These are phyloP conservation scores for Exophiala calicioides DNA, from an alignment of 2,329 filamentous ascomycete genomes.

Conservation along the genomic window DNA sequence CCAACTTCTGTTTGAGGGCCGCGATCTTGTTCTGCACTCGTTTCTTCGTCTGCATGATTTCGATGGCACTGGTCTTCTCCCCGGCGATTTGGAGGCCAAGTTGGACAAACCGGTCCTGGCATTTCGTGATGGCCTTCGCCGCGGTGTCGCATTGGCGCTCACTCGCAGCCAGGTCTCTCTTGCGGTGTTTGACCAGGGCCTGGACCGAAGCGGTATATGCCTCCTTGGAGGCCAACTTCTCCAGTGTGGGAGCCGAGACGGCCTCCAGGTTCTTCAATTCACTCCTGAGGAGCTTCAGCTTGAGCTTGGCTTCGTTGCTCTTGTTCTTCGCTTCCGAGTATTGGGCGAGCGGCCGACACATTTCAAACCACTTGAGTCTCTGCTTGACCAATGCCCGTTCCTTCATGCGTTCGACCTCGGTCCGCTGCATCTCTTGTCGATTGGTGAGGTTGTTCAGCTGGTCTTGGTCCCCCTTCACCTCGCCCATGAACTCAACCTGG, in stretches of 20 bases:
- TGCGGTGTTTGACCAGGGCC: constrained; percentile 52
- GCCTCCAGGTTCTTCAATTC: constrained; percentile 63
- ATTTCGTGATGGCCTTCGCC: constrained; percentile 45
- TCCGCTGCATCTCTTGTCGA: constrained; percentile 72
- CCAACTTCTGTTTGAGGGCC: constrained; percentile 62
- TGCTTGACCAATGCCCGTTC: constrained; percentile 71
- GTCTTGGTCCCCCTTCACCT: constrained; percentile 62
- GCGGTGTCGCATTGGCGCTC: constrained; percentile 30
- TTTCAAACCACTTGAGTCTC: constrained; percentile 65
- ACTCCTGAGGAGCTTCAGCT: constrained; percentile 55
- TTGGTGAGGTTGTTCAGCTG: constrained; percentile 67
- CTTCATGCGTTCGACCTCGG: constrained; percentile 78
- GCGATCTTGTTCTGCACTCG: constrained; percentile 60
- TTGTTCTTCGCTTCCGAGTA: constrained; percentile 60
- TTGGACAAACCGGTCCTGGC: constrained; percentile 40
- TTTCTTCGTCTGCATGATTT: constrained; percentile 55
- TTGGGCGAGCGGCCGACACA: constrained; percentile 64
- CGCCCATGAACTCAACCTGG: constrained; percentile 64
- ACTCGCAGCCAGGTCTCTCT: constrained; percentile 51
- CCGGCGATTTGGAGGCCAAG: constrained; percentile 48
- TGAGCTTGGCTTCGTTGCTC: constrained; percentile 56
- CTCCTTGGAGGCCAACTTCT: constrained; percentile 69
- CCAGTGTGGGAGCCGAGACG: constrained; percentile 66
- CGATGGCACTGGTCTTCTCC: constrained; percentile 52
- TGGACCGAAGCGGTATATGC: constrained; percentile 56